phyloP scores from a whole-genome alignment of 345 rosid species.

The Lepidium sativum region DNA sequence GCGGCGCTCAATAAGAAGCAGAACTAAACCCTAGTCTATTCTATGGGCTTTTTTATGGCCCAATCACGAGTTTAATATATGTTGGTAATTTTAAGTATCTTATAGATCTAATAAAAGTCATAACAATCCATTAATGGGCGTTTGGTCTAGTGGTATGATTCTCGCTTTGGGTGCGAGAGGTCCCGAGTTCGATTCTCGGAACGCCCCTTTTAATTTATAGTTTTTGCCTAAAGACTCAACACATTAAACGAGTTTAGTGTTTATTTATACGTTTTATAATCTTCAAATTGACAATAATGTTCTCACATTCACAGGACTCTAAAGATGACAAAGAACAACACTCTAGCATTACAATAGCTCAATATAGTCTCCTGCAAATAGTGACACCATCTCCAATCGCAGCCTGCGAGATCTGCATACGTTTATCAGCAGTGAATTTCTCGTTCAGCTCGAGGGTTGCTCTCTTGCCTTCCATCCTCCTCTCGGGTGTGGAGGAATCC shows the following conservation, averaged over 20 bases:
- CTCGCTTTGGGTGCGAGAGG: slow-evolving; percentile 92
- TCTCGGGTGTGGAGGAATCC: slow-evolving; percentile 23
- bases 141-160: slow-evolving; percentile 87
- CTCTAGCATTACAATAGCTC: neutral
- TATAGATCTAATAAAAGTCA: too few species aligned
- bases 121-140: too few species aligned
- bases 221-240: too few species aligned
- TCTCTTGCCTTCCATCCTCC: neutral
- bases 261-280: too few species aligned
- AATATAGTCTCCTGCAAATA: slow-evolving; percentile 34
- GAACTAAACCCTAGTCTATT: slow-evolving; percentile 12
- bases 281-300: too few species aligned
- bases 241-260: too few species aligned
- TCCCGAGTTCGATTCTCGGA: slow-evolving; percentile 74
- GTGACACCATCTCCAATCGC: slow-evolving; percentile 52
- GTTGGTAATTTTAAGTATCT: too few species aligned
- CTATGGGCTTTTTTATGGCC: slow-evolving; percentile 3
- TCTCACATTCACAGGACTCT: too few species aligned
- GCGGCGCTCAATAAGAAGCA: neutral
- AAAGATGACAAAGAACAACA: neutral
- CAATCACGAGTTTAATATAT: too few species aligned
- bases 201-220: slow-evolving; percentile 53
- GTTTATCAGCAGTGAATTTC: slow-evolving; percentile 35
- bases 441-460: slow-evolving; percentile 32
- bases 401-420: slow-evolving; percentile 43